These are phyloP conservation scores for Dalbergia cultrata DNA, from an alignment of 306 rosid genomes.

Conservation along the genomic window DNA sequence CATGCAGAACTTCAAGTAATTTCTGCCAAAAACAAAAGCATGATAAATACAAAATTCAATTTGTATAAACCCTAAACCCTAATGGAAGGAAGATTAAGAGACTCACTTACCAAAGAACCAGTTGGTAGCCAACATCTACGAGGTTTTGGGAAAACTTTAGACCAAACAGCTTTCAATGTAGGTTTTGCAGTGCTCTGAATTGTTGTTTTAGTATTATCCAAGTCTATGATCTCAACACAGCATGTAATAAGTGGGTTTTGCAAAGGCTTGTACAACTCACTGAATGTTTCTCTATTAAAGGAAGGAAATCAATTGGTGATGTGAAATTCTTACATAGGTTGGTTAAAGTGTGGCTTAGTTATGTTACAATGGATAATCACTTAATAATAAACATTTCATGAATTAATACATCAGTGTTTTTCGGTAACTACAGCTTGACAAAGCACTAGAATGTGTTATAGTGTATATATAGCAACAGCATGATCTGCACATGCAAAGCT, in stretches of 20 bases:
- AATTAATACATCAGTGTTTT: not conserved
- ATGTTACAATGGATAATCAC: constrained; percentile 17
- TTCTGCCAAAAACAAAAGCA: constrained; percentile 60
- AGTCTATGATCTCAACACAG: constrained; percentile 73
- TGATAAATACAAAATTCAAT: constrained; percentile 40
- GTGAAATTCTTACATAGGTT: constrained; percentile 28
- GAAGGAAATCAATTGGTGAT: constrained; percentile 31
- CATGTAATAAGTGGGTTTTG: constrained; percentile 78
- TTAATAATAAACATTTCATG: constrained; percentile 16
- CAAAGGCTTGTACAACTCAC: constrained; percentile 81
- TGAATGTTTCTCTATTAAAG: constrained; percentile 56
- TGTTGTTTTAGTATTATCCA: constrained; percentile 54
- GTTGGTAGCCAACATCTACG: constrained; percentile 96
- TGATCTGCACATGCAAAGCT: constrained; percentile 15
- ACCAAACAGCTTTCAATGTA: constrained; percentile 76
- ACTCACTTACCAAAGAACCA: constrained; percentile 86
- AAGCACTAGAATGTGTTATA: constrained; percentile 13
- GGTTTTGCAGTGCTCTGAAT: constrained; percentile 53
- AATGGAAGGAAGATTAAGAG: not conserved
- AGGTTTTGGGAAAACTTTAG: constrained; percentile 83
- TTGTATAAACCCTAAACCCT: constrained; percentile 18
- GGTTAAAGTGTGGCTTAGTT: constrained; percentile 21
- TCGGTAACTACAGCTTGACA: not conserved
- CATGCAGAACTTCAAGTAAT: constrained; percentile 85
- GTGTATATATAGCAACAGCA: constrained; percentile 27